Evolutionary conservation across 257 asterid species (phyloP), one percentile per base, ranked within the genome.

Genomic region (Asclepias syriaca): DNA sequence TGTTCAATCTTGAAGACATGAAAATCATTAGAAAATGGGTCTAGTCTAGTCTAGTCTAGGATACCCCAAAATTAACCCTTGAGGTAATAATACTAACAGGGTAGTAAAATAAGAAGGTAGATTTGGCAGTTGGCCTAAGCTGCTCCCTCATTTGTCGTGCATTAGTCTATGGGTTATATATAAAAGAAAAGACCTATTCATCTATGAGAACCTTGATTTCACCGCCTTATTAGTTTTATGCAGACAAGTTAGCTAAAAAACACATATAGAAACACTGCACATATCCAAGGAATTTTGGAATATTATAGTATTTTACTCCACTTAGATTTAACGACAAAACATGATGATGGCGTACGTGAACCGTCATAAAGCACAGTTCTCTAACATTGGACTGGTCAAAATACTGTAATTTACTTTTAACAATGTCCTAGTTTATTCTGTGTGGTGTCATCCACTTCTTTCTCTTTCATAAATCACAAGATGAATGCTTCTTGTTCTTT

Each of bases 351-450:
- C 85, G 84, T 85, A 69, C 53, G 72, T 73, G 68, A 77, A 65
- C 77, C 84, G 87, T 72, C 81, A 72, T 56, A 1, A 2, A 70
- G 77, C 84, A 77, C 85, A 48, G 39, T 57, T 24, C 69, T 68
- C 75, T 72, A 3, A 37, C 9, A 66, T 32, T 58, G 60, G 71
- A 65, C 79, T 40, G 65, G 74, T 78, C 79, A 74, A 77, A 77
- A 21, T 51, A 63, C 67, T 63, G 45, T 60, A 60, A 60, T 15
- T 61, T 61, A 32, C 48, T 34, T 45, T 59, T 48, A 37, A 75
- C 27, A 16, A 5, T 63, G 64, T 37, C 34, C 34, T n/a, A 9
- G 12, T 58, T 58, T 58, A 11, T 58, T 13, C 59, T 53, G 53
- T 70, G 37, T 10, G 29, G 15, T 6, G 46, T 40, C 46, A 43